Evolutionary conservation across 768 basidiomycete genomes (phyloP), one percentile per base, ranked within the genome.

Genomic region (Leccinellum rugosiceps): DNA sequence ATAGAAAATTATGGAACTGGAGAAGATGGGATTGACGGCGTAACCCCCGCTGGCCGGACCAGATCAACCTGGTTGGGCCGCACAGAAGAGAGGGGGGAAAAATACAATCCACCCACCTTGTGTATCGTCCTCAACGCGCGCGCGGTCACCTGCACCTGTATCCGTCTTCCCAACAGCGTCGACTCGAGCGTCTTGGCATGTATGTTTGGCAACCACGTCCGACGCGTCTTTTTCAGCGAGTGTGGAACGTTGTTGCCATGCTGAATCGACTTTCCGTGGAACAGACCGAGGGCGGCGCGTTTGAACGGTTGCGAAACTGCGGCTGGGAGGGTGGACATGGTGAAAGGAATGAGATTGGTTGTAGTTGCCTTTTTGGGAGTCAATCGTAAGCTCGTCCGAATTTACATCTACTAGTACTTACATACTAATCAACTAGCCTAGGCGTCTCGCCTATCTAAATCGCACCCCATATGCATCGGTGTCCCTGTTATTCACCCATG

Each of bases 161-260:
- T 66, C 45, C 75, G 75, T 51, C 78, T 71, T 28, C 80, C 83
- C 34, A 93, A 72, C 8, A 83, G 73, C 14, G 88, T 86, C 13
- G 89, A 92, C 61, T 76, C 80, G 47, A 94, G 64, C 2, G 85
- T 82, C 72, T 94, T 93, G 51, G 77, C 76, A 63, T 94, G 92
- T 23, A 93, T 80, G 72, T 95, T 95, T 34, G 93, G 93, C 11
- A 92, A 77, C 93, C 93, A 95, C 45, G 87, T 82, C 41, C 93
- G 79, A 50, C 89, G 86, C 25, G 94, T 94, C 77, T 94, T 94
- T 70, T 88, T 82, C 69, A 87, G 87, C 23, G 92, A 94, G 72
- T 92, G 88, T 0, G 93, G 92, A 50, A 94, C 91, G 68, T 87
- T 94, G 78, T 94, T 94, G 25, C 93, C 93, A 62, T 84, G 84